Conservation (phyloP, 2,329 filamentous ascomycete genomes). For the Ciborinia camelliae region DNA sequence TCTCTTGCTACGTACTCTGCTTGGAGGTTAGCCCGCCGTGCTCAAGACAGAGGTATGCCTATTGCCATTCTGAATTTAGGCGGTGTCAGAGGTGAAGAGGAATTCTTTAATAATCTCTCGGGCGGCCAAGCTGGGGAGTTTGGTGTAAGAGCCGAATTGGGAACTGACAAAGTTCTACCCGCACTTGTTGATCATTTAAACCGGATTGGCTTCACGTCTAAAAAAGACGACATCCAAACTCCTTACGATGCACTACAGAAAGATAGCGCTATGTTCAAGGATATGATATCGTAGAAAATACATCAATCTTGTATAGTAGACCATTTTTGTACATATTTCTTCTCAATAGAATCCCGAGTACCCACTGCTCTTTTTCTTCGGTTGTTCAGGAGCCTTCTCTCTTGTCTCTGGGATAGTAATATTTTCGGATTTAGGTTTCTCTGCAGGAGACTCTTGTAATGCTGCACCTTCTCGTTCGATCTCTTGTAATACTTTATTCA, state of each 20-base stretch:
- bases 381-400: slow-evolving; percentile 19
- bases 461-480: slow-evolving; percentile 61
- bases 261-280: slow-evolving; percentile 48
- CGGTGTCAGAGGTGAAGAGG: slow-evolving; percentile 77
- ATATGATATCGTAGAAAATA: slow-evolving; percentile 53
- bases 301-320: slow-evolving; percentile 27
- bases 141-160: slow-evolving; percentile 55
- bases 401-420: neutral
- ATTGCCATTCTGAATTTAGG: slow-evolving; percentile 86
- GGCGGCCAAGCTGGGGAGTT: slow-evolving; percentile 48
- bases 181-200: slow-evolving; percentile 51
- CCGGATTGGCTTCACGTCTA: slow-evolving; percentile 30
- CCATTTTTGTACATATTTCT: slow-evolving; percentile 10
- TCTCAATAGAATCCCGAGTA: slow-evolving; percentile 36
- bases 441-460: slow-evolving; percentile 37
- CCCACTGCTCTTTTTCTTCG: slow-evolving; percentile 28
- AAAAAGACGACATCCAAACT: slow-evolving; percentile 34
- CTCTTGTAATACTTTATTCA: slow-evolving; percentile 55
- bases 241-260: slow-evolving; percentile 24
- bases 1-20: slow-evolving; percentile 94
- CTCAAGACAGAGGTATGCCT: slow-evolving; percentile 76
- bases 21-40: slow-evolving; percentile 82
- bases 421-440: slow-evolving; percentile 27
- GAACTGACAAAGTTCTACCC: slow-evolving; percentile 57
- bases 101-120: slow-evolving; percentile 60